Base-by-base conservation (phyloP, 2,329 filamentous ascomycete genomes). In the Parastagonospora nodorum region DNA sequence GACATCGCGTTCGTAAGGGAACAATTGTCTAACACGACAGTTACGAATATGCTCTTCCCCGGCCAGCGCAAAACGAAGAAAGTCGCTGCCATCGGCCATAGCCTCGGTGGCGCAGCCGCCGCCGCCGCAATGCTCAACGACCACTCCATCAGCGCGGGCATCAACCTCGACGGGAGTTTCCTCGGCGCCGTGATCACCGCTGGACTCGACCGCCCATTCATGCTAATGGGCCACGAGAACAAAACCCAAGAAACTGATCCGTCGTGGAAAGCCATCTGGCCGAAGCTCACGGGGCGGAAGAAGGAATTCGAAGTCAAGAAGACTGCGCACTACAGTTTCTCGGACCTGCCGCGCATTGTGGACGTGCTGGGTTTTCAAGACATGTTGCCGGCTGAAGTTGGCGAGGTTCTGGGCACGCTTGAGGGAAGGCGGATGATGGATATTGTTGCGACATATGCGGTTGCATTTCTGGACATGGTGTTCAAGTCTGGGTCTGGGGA, bases 91-190 rank as follows among this genome's bases (percentile, higher is more conserved):
- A 15, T 73, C 2, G 74, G 74, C 4, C 73, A 76, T 39, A 75
- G 73, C 2, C 45, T 75, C 4, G 73, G 73, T 11, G 74, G 73
- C 8, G 68, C 69, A 1, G 64, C 72, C 2, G 61, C 67, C 6
- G 59, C 61, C 2, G 42, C 50, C 1, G 48, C 63, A 30, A 42
- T 63, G 53, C 14, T 58, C 16, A 38, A 55, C 4, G 42, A 57
- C 1, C 24, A 55, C 0, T 64, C 63, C 2, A 52, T 68, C 19
- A 43, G 51, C 2, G 71, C 68, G 4, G 73, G 60, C 4, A 29
- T 71, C 24, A 73, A 75, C 40, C 50, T 76, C n/a, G 73, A 76
- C 42, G 72, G 74, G 4, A 58, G 45, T 14, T 53, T 74, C 45
- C 72, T 64, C 30, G 64, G 60, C 2, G 14, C 53, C 4, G 52